A percentile compares a stretch with the other conserved stretches of the same genome.
These are phyloP conservation scores for Osmanthus fragrans DNA, from an alignment of 257 asterid genomes.

Conservation along the genomic window DNA sequence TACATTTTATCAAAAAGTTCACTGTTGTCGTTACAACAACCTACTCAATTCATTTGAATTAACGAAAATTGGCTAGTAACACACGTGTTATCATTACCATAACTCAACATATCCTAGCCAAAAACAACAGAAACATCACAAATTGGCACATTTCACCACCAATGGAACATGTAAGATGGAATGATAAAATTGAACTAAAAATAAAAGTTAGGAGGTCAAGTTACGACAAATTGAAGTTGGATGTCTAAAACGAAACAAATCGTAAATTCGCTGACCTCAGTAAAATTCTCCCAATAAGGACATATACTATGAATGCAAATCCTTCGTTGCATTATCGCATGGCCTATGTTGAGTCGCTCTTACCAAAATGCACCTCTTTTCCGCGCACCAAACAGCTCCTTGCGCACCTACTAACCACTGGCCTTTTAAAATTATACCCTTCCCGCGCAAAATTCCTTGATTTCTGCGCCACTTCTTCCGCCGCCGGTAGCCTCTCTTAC, in stretches of 20 bases:
- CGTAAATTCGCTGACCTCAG: not conserved
- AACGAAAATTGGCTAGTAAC: no score
- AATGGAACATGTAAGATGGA: no score
- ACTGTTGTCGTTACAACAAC: no score
- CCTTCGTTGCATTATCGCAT: conserved; percentile 14
- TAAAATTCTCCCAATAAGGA: not conserved
- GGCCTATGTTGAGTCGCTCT: conserved; percentile 61
- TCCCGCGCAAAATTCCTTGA: conserved; percentile 77
- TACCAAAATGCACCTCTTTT: conserved; percentile 56
- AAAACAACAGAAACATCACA: no score
- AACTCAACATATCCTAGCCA: no score
- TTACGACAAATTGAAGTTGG: not conserved
- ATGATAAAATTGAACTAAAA: no score
- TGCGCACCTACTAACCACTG: conserved; percentile 70
- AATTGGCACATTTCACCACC: no score
- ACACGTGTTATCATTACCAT: no score
- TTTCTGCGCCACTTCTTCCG: conserved; percentile 52
- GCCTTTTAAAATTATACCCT: conserved; percentile 47
- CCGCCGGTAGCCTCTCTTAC: conserved; percentile 57
- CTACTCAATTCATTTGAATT: no score
- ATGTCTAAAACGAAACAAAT: not conserved
- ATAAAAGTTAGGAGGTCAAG: not conserved
- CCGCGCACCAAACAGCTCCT: conserved; percentile 63
- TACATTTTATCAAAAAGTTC: no score
- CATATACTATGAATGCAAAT: not conserved